Evolutionary conservation across 257 asterid genomes (phyloP).

Genomic region (Jacaranda copaia): DNA sequence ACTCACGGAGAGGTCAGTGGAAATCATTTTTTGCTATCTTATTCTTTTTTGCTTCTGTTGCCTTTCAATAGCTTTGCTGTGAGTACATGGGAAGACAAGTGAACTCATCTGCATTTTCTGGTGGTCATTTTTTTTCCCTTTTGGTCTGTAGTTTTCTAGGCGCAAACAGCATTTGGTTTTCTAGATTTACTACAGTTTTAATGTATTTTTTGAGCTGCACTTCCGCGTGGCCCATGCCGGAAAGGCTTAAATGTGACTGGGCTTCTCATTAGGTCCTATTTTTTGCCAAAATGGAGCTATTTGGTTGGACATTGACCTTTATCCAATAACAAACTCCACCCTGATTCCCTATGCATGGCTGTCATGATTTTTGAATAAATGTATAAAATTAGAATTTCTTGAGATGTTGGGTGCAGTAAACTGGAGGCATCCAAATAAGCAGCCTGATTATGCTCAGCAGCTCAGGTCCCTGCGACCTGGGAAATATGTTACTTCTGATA

Average conservation of each 20-base stretch:
- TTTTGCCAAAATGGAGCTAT: too few species aligned
- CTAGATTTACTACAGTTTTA: too few species aligned
- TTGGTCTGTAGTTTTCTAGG: conserved; percentile 9
- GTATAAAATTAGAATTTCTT: background rate
- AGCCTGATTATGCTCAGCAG: conserved; percentile 16
- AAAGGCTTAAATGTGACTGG: too few species aligned
- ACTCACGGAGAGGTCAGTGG: conserved; percentile 69
- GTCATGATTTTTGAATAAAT: conserved; percentile 7
- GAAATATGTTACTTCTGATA: conserved; percentile 11
- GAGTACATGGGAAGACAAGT: conserved; percentile 1
- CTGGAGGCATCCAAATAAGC: conserved; percentile 1
- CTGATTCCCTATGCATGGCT: background rate
- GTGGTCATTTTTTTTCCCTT: background rate
- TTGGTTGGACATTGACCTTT: too few species aligned
- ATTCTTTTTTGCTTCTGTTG: background rate
- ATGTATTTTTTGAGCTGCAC: too few species aligned
- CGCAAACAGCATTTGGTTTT: background rate
- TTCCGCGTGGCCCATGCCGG: too few species aligned
- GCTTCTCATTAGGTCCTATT: background rate
- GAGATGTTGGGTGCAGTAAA: background rate
- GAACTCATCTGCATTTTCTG: conserved; percentile 10
- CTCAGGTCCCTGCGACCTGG: conserved; percentile 14
- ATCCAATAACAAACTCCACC: background rate
- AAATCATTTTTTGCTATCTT: conserved; percentile 13
- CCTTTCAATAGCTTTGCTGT: background rate